Evolutionary conservation across 2,329 filamentous ascomycete species (phyloP).

Genomic region (Myriangium duriaei): DNA sequence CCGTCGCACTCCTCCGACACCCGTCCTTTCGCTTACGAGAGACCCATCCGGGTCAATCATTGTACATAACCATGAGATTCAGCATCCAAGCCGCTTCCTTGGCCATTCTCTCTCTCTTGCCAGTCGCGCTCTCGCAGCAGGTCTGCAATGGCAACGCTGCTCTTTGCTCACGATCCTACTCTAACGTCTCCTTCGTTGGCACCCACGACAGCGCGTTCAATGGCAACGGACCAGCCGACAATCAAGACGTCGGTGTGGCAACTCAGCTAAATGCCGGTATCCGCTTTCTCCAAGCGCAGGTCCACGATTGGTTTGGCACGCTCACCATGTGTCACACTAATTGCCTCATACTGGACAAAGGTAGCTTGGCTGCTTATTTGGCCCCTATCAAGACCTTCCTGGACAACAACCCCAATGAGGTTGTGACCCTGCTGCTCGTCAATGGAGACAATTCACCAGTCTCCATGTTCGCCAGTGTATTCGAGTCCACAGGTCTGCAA

Average conservation of each 20-base stretch:
- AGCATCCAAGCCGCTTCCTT: conserved; percentile 3
- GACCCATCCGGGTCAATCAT: too few relatives aligned
- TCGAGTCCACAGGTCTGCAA: conserved; percentile 40
- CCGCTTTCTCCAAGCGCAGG: conserved; percentile 58
- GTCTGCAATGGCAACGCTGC: conserved; percentile 46
- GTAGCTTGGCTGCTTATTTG: conserved; percentile 53
- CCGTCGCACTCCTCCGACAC: too few relatives aligned
- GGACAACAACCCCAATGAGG: conserved; percentile 56
- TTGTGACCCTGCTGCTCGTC: conserved; percentile 62
- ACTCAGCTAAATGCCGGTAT: conserved; percentile 57
- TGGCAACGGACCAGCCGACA: conserved; percentile 34
- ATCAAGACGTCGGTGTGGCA: conserved; percentile 30
- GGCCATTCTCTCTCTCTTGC: too few relatives aligned
- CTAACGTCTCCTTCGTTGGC: conserved; percentile 48
- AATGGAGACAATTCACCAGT: conserved; percentile 48
- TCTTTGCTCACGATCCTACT: conserved; percentile 46
- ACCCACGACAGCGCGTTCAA: conserved; percentile 56
- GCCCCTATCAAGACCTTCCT: conserved; percentile 54
- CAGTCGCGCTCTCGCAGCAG: too few relatives aligned
- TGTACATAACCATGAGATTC: not conserved
- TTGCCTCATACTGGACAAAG: conserved; percentile 57
- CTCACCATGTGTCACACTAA: conserved; percentile 51
- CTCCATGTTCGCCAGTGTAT: conserved; percentile 33
- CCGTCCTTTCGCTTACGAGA: too few relatives aligned
- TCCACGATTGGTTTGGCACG: conserved; percentile 38